A percentile compares a stretch with the other conserved stretches of the same genome.
These are phyloP conservation scores for Aquilaria yunnanensis DNA, from an alignment of 345 rosid genomes.

Conservation along the genomic window DNA sequence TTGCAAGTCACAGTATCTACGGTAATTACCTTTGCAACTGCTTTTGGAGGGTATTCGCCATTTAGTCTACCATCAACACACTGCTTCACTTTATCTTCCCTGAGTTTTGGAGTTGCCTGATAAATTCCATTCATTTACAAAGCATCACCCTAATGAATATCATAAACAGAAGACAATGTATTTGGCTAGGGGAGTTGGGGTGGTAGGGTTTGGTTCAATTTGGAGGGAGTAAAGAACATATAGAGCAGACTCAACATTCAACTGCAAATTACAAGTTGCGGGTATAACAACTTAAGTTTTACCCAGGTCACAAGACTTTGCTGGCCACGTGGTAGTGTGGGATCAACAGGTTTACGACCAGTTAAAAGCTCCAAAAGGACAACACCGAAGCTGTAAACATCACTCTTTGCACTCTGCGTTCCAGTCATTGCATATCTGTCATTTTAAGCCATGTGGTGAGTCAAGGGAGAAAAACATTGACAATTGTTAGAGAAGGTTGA, in stretches of 20 bases:
- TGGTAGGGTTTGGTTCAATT: not conserved
- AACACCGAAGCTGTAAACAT: slow-evolving; percentile 81
- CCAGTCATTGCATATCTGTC: slow-evolving; percentile 84
- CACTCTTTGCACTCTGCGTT: slow-evolving; percentile 67
- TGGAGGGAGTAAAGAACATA: not conserved
- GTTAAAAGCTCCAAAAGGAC: slow-evolving; percentile 77
- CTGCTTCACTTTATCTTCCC: slow-evolving; percentile 72
- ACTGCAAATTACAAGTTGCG: not conserved
- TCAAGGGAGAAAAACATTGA: not conserved
- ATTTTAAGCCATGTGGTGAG: not conserved
- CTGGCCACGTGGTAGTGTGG: slow-evolving; percentile 74
- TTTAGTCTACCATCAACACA: slow-evolving; percentile 61
- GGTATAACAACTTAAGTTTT: slow-evolving; percentile 6
- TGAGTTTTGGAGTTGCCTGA: slow-evolving; percentile 76
- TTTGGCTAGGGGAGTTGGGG: not conserved
- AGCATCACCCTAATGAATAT: slow-evolving; percentile 1
- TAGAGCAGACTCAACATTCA: not conserved
- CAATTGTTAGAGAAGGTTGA: too few relatives aligned
- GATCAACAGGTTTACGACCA: slow-evolving; percentile 85
- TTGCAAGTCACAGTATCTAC: not conserved
- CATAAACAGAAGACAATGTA: not conserved
- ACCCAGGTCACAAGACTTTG: slow-evolving; percentile 89
- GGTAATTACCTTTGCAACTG: slow-evolving; percentile 60
- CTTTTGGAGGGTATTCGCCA: slow-evolving; percentile 66
- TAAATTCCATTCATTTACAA: not conserved